Percentiles rank a stretch among this genome's conserved stretches.
phyloP scores from a whole-genome alignment of 352 stramenopile genomes.

The Pythium angustatum region DNA sequence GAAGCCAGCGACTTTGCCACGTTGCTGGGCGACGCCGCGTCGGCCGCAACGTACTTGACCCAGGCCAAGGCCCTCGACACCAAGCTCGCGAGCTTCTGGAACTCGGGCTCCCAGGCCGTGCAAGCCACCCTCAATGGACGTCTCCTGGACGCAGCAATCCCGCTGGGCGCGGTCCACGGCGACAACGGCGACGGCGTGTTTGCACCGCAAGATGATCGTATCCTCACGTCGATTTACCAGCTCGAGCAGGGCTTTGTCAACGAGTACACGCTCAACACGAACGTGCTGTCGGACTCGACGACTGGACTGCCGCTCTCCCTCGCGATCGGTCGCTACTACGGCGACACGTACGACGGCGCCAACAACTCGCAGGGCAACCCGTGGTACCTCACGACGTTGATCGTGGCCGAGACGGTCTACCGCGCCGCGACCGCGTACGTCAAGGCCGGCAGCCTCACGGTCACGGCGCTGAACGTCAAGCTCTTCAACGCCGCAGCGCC shows the following conservation, averaged over 20 bases:
- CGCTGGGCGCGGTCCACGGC: conserved; percentile 25
- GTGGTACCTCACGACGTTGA: conserved; percentile 28
- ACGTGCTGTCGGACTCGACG: conserved; percentile 5
- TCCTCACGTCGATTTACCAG: conserved; percentile 26
- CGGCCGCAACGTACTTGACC: conserved; percentile 18
- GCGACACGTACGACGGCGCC: conserved; percentile 29
- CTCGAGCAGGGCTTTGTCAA: conserved; percentile 29
- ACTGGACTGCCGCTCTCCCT: conserved; percentile 26
- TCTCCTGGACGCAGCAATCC: conserved; percentile 27
- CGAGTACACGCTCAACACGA: conserved; percentile 34
- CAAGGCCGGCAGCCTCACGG: conserved; percentile 28
- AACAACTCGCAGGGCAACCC: conserved; percentile 29
- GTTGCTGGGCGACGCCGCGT: conserved; percentile 22
- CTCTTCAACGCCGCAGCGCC: conserved; percentile 27
- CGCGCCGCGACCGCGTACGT: conserved; percentile 24
- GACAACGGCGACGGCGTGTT: conserved; percentile 29
- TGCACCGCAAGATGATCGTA: conserved; percentile 23
- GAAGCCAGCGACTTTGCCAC: conserved; percentile 28
- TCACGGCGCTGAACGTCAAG: conserved; percentile 29
- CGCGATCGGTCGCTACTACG: conserved; percentile 33
- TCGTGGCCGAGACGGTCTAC: conserved; percentile 23
- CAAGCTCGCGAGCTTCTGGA: conserved; percentile 26
- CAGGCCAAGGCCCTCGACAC: conserved; percentile 20
- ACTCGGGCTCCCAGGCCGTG: conserved; percentile 24
- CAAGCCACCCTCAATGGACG: conserved; percentile 27